A percentile compares a stretch with the other conserved stretches of the same genome.
Evolutionary conservation across 768 basidiomycete genomes (phyloP).

Genomic region (Lyophyllum shimeji): DNA sequence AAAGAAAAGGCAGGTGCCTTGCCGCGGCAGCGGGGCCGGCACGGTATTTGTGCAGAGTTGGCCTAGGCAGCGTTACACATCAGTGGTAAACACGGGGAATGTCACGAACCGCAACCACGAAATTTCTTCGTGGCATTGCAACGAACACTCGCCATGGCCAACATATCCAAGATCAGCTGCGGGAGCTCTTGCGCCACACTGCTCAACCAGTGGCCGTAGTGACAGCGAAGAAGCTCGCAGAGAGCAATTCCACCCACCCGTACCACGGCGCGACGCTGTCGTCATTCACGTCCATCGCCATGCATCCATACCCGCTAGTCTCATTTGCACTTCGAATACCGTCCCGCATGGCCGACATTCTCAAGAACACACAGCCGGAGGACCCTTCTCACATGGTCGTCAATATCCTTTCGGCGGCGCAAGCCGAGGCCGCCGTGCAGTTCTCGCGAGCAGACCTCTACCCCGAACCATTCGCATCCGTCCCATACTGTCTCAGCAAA

Average conservation of each 20-base stretch:
- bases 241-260: constrained; percentile 8
- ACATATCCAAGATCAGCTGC: constrained; percentile 32
- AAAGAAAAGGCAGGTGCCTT: not conserved
- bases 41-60: constrained; percentile 1
- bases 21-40: not conserved
- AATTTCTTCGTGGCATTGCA: constrained; percentile 14
- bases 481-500: constrained; percentile 28
- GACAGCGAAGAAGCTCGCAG: constrained; percentile 61
- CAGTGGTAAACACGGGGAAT: constrained; percentile 9
- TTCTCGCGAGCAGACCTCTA: constrained; percentile 77
- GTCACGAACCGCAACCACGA: constrained; percentile 11
- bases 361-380: constrained; percentile 31
- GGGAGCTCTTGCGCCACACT: constrained; percentile 65
- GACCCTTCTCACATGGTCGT: constrained; percentile 62
- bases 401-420: constrained; percentile 74
- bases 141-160: constrained; percentile 12
- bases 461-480: constrained; percentile 53
- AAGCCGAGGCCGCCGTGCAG: constrained; percentile 57
- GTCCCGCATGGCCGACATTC: constrained; percentile 76
- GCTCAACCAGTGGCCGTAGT: constrained; percentile 88
- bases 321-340: constrained; percentile 89
- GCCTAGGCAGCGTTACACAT: not conserved
- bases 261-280: constrained; percentile 94
- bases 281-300: constrained; percentile 88
- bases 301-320: constrained; percentile 86